Conservation (phyloP, 768 basidiomycete species). For the Tricholoma sp. region DNA sequence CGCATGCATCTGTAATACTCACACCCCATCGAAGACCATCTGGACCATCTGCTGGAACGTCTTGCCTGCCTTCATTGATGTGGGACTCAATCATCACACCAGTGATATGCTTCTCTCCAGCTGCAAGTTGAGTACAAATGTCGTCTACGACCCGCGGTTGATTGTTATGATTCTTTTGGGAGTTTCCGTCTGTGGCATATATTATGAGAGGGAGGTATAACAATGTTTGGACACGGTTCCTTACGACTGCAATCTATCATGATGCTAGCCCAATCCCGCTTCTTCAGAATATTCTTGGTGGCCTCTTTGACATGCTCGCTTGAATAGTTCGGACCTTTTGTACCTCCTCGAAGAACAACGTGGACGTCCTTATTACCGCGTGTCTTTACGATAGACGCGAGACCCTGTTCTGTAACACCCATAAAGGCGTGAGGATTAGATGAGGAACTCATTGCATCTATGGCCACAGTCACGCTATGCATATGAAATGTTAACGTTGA, state of each 20-base stretch:
- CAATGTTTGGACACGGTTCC: slow-evolving; percentile 20
- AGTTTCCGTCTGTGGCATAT: slow-evolving; percentile 75
- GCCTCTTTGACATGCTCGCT: slow-evolving; percentile 67
- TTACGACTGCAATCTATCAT: slow-evolving; percentile 86
- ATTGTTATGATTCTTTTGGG: slow-evolving; percentile 90
- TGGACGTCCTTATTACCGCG: slow-evolving; percentile 84
- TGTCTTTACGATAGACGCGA: slow-evolving; percentile 95
- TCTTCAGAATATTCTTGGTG: slow-evolving; percentile 59
- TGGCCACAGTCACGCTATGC: slow-evolving; percentile 74
- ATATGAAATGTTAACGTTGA: neutral
- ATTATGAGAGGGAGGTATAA: neutral
- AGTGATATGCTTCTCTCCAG: slow-evolving; percentile 69
- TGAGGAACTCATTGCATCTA: slow-evolving; percentile 93
- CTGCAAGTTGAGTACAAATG: slow-evolving; percentile 69
- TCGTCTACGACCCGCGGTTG: slow-evolving; percentile 76
- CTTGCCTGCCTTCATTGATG: slow-evolving; percentile 87
- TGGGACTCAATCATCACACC: slow-evolving; percentile 98
- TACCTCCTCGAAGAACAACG: slow-evolving; percentile 92
- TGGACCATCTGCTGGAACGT: slow-evolving; percentile 74
- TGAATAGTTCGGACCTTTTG: slow-evolving; percentile 85
- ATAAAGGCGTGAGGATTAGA: slow-evolving; percentile 95
- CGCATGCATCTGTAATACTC: slow-evolving; percentile 90
- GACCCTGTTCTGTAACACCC: slow-evolving; percentile 82
- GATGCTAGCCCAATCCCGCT: slow-evolving; percentile 57
- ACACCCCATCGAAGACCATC: slow-evolving; percentile 70